Evolutionary conservation across 1,139 yeast genomes (phyloP), one percentile per base, ranked within the genome.

Genomic region (Sporopachydermia cereana): DNA sequence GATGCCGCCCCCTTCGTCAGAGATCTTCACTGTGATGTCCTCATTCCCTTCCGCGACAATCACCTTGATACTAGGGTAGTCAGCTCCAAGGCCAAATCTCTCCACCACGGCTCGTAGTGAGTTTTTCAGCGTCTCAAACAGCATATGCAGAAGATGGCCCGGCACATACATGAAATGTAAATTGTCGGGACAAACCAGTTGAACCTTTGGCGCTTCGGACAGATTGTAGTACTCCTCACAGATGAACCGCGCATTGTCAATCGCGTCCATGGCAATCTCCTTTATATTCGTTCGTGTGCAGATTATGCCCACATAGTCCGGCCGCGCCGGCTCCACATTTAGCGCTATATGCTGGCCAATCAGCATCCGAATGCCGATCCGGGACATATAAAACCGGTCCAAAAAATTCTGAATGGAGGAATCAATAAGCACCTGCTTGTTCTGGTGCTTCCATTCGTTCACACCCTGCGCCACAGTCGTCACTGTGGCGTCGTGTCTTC

Each of bases 1-100:
- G 49, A 88, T 85, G 24, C 96, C 96, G 36, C 96, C 96, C 43
- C 96, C 96, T 65, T 86, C 95, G 59, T 86, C 96, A 41, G 91
- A 80, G 49, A 86, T 80, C 61, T 88, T 88, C 54, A 86, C 82
- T n/a, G 96, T 88, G 51, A 88, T 85, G 59, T 88, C 96, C 58
- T 86, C 95, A 41, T 78, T 76, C 12, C 96, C 96, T 59, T 85
- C 86, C n/a, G 89, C 84, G 23, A 86, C 88, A 49, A 88, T 84
- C 23, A 88, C 83, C 61, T 85, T 85, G 41, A 88, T 81, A 2
- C 94, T 84, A 0, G 96, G 95, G 59, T 77, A 85, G 54, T 79
- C 85, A 49, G 81, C 79, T 31, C 62, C 66, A 3, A 57, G 54
- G 3, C 78, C 72, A 52, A 80, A 84, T 57, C 74, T 76, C 60